Evolutionary conservation across 208 protist species (phyloP), one percentile per base, ranked within the genome.

Genomic region (Phytomonas serpens): DNA sequence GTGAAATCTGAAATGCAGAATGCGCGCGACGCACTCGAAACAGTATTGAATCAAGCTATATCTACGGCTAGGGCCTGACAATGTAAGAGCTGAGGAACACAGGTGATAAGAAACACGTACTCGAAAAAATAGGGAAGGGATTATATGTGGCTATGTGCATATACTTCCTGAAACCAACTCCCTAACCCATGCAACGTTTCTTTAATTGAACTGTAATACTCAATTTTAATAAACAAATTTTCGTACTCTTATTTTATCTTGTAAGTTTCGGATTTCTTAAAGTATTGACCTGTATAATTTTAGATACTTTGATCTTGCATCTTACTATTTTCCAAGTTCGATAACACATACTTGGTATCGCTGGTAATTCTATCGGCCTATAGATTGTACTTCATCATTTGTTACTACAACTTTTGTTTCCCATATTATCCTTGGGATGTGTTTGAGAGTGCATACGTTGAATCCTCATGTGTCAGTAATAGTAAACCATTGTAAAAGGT

Each of bases 1-100:
- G 77, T 93, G 19, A 81, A 81, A 36, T 66, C 71, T 30, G 84
- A 91, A 72, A 78, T 93, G 19, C 64, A 76, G 19, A 68, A 78
- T 31, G 84, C 86, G 29, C 65, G 71, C 27, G 68, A 81, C 19
- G 77, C 81, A 1, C 81, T 90, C 16, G 75, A 70, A 40, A 71
- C 38, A 23, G 74, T 88, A 16, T 40, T 79, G 0, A 69, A 78
- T 13, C 72, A 80, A 61, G 69, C 79, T 4, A 76, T 89, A 67
- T 27, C 31, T 23, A 79, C 76, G 5, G 68, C 81, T 33, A 69
- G 61, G 14, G 40, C 40, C 31, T 66, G n/a, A 19, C 37, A 73
- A 64, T 31, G 31, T 40, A 3, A 27, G 64, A 27, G 33, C 6
- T 67, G 19, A 47, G 38, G 30, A 57, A 61, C 29, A 51, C 47